phyloP scores from a whole-genome alignment of 2,329 filamentous ascomycete species.

The Lojkania enalia region DNA sequence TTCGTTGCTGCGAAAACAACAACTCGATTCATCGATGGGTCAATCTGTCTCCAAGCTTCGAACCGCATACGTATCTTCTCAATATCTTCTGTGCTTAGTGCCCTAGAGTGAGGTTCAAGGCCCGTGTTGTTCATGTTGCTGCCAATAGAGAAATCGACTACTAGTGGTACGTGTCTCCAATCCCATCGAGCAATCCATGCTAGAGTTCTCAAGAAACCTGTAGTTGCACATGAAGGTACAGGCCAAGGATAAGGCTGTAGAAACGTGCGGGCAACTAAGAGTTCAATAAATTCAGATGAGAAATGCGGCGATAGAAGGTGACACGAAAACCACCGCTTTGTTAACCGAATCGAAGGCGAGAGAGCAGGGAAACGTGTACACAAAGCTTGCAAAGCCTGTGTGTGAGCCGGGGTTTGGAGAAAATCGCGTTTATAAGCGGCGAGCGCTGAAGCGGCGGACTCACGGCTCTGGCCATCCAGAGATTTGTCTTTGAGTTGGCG shows the following conservation, averaged over 20 bases:
- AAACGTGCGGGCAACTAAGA: constrained; percentile 78
- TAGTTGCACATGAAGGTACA: constrained; percentile 72
- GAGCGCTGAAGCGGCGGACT: constrained; percentile 71
- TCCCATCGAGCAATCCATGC: constrained; percentile 85
- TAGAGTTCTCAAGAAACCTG: constrained; percentile 80
- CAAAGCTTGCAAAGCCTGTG: constrained; percentile 76
- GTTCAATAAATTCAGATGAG: constrained; percentile 78
- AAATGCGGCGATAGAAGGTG: constrained; percentile 81
- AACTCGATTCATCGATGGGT: constrained; percentile 83
- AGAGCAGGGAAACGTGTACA: constrained; percentile 79
- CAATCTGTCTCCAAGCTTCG: constrained; percentile 82
- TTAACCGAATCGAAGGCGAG: constrained; percentile 78
- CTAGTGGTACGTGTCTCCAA: constrained; percentile 80
- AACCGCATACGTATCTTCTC: constrained; percentile 70
- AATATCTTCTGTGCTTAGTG: constrained; percentile 63
- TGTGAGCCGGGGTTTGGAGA: constrained; percentile 73
- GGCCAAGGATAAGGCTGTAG: constrained; percentile 80
- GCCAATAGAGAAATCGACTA: constrained; percentile 69
- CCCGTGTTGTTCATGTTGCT: constrained; percentile 19
- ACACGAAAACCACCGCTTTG: constrained; percentile 85
- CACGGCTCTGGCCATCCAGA: constrained; percentile 65
- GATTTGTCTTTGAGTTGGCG: constrained; percentile 76
- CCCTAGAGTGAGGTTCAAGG: constrained; percentile 20
- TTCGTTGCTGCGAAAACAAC: constrained; percentile 82
- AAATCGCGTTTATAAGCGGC: constrained; percentile 72